Evolutionary conservation across 371 early-diverging fungal species (phyloP), one percentile per base, ranked within the genome.

Genomic region (Haplosporangium sp.): DNA sequence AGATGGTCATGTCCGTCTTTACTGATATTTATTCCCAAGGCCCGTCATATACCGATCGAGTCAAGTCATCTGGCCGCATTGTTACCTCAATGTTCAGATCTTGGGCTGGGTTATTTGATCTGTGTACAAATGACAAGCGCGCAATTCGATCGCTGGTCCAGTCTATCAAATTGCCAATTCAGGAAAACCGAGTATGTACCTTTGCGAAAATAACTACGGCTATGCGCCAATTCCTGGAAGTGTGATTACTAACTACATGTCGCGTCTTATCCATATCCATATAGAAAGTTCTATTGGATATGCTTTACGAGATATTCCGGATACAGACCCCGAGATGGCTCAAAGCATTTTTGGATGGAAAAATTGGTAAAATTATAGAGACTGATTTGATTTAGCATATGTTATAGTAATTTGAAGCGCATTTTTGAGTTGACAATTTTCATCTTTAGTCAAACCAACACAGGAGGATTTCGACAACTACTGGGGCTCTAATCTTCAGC

Each of bases 51-150:
- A 86, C 89, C 34, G 94, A 94, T 52, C 75, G 88, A 19, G 85
- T 96, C n/a, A 87, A 86, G 34, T 87, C 89, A 15, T 88, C 91
- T 65, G 86, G 90, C 2, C 86, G 85, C 40, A 90, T 91, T 39
- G 87, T 93, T 0, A 86, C 86, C 6, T 79, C 87, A 2, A 83
- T 95, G 61, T 67, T 96, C 19, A 88, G 91, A 64, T 90, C 90
- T 1, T 96, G 96, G 96, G 92, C 94, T 63, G 90, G 92, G 0
- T 71, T 94, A 0, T 87, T 95, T 44, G 93, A 92, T 71, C 85
- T 96, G 69, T 94, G 92, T 73, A 85, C 91, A 3, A 92, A 94
- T 65, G 87, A 93, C 61, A 88, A 90, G 84, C 85, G 92, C 27
- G 91, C 94, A 0, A 87, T 95, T 17, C 73, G 88, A 52, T 91